These are phyloP conservation scores for Mycena crocata DNA, from an alignment of 768 basidiomycete species.

Conservation along the genomic window DNA sequence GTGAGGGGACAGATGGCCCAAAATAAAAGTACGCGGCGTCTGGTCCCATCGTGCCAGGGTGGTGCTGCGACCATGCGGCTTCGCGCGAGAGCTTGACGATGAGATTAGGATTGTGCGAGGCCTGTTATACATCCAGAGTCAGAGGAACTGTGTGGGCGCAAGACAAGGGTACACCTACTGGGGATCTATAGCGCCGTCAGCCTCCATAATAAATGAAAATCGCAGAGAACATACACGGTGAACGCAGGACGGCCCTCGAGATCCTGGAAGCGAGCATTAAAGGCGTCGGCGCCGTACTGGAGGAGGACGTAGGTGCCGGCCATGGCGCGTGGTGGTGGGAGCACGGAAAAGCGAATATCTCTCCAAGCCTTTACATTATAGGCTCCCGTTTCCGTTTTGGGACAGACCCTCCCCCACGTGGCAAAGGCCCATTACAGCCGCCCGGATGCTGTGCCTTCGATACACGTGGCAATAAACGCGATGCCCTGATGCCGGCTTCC, in stretches of 20 bases:
- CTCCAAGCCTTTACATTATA: slow-evolving; percentile 4
- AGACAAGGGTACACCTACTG: slow-evolving; percentile 24
- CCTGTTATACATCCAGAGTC: slow-evolving; percentile 47
- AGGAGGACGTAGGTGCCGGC: slow-evolving; percentile 60
- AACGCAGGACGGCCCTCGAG: slow-evolving; percentile 73
- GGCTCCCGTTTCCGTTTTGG: neutral
- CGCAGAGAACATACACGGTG: slow-evolving; percentile 63
- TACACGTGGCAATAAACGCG: slow-evolving; percentile 5
- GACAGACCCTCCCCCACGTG: slow-evolving; percentile 1
- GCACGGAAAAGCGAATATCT: slow-evolving; percentile 1
- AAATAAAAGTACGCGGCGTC: slow-evolving; percentile 81
- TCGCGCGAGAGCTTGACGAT: slow-evolving; percentile 76
- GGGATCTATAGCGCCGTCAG: slow-evolving; percentile 18
- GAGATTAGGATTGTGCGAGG: slow-evolving; percentile 66
- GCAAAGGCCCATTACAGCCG: neutral
- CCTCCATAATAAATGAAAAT: neutral
- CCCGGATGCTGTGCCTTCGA: slow-evolving; percentile 1
- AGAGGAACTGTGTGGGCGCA: neutral
- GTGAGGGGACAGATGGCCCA: slow-evolving; percentile 48
- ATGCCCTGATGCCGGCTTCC: neutral
- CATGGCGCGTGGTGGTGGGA: slow-evolving; percentile 37
- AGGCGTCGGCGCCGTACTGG: slow-evolving; percentile 74
- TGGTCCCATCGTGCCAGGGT: slow-evolving; percentile 84
- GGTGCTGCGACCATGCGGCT: slow-evolving; percentile 71
- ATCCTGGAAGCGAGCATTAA: slow-evolving; percentile 72